These are phyloP conservation scores for Quercus bicolor DNA, from an alignment of 306 rosid species.

Conservation along the genomic window DNA sequence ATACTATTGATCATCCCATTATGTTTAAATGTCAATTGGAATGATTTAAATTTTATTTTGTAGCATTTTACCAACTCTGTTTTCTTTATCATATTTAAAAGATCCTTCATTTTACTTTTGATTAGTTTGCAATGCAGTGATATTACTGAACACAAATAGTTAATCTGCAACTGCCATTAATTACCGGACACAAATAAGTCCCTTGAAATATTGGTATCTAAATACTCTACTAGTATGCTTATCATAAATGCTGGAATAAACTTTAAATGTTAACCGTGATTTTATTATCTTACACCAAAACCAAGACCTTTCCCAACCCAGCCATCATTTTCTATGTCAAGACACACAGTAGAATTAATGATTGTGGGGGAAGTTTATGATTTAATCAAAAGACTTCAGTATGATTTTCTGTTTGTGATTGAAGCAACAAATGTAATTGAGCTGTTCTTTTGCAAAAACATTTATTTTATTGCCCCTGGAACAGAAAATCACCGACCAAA, in stretches of 20 bases:
- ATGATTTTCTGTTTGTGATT: neutral
- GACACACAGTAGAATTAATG: too few relatives aligned
- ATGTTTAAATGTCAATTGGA: neutral
- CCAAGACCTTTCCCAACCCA: neutral
- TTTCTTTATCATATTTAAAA: neutral
- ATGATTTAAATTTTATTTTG: neutral
- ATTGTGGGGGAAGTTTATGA: too few relatives aligned
- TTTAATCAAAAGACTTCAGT: neutral
- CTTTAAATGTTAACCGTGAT: neutral
- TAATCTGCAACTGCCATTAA: neutral
- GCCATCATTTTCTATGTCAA: too few relatives aligned
- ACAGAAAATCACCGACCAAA: neutral
- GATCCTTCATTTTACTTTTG: neutral
- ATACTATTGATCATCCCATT: neutral
- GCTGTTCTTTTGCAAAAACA: neutral
- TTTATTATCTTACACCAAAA: neutral
- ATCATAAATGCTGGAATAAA: neutral
- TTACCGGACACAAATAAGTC: neutral
- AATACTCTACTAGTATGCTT: neutral
- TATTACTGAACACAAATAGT: neutral
- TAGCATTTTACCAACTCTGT: neutral
- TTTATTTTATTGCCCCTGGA: neutral
- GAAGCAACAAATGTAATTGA: neutral
- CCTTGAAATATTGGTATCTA: neutral
- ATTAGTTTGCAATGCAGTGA: neutral